phyloP scores from a whole-genome alignment of 2,329 filamentous ascomycete species.

The Cercospora citrullina region DNA sequence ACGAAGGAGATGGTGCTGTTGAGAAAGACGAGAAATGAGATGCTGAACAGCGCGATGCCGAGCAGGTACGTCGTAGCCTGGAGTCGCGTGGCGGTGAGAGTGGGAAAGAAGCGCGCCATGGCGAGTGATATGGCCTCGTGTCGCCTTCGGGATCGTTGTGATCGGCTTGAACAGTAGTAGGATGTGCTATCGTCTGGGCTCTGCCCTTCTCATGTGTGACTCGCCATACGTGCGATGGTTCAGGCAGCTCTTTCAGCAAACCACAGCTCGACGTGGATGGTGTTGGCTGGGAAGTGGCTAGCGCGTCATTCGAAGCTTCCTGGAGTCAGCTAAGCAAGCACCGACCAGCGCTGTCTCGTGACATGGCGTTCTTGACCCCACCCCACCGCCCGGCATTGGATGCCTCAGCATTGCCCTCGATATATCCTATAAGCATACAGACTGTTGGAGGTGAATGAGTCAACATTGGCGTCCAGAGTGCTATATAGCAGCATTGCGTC shows the following conservation, averaged over 20 bases:
- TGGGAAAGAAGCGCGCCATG: conserved; percentile 37
- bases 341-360: background rate
- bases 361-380: background rate
- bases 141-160: background rate
- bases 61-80: conserved; percentile 72
- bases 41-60: conserved; percentile 80
- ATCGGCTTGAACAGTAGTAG: background rate
- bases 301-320: conserved; percentile 6
- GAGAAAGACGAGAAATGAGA: conserved; percentile 85
- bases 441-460: background rate
- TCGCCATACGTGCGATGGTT: conserved; percentile 4
- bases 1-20: conserved; percentile 84
- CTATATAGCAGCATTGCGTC: background rate
- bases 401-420: conserved; percentile 8
- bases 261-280: background rate
- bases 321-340: background rate
- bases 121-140: background rate
- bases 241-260: conserved; percentile 4
- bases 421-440: background rate
- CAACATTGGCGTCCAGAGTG: background rate
- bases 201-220: background rate
- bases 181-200: background rate
- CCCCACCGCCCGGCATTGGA: background rate
- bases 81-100: conserved; percentile 56
- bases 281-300: conserved; percentile 6